Evolutionary conservation across 2,329 filamentous ascomycete genomes (phyloP), one percentile per base, ranked within the genome.

Genomic region (Cryphonectria carpinicola): DNA sequence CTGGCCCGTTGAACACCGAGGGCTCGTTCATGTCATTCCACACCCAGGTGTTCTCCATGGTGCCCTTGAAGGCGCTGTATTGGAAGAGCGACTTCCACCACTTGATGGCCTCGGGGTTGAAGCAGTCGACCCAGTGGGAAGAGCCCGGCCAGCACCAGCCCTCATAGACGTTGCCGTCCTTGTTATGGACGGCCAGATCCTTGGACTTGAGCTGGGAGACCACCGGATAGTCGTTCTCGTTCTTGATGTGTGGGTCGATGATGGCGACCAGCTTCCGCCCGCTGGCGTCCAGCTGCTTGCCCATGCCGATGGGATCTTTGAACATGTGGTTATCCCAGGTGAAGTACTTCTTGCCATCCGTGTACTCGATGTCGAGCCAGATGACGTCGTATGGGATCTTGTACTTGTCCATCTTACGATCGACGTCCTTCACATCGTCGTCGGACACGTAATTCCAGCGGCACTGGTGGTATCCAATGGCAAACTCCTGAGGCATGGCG

Each of bases 11-110:
- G 85, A 99, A 99, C 1, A 99, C 96, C 0, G 96, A 98, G 0
- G 96, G 96, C 83, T 99, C 96, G 79, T 98, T 98, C 96, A 99
- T 99, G 80, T 99, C 96, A 80, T 99, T 99, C 96, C 96, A 99
- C 76, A 99, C 89, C 81, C 94, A 98, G 0, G 93, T 91, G 80
- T 98, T 99, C 74, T 91, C 86, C 76, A 91, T 87, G 1, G 94
- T 94, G 64, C 94, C 95, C 80, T 93, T 93, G 86, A 98, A 99
- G 56, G 84, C 88, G 78, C 93, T 90, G 75, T 97, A 98, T 77
- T 92, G 91, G 87, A 97, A 98, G 14, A 98, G 87, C 3, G 86
- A 83, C 75, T 90, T 92, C 95, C 96, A 99, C 96, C 96, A 99
- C 73, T 92, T 89, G 68, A 92, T 89, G 8, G 94, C 93, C 68